Evolutionary conservation across 768 basidiomycete species (phyloP), one percentile per base, ranked within the genome.

Genomic region (Kwoniella heveanensis): DNA sequence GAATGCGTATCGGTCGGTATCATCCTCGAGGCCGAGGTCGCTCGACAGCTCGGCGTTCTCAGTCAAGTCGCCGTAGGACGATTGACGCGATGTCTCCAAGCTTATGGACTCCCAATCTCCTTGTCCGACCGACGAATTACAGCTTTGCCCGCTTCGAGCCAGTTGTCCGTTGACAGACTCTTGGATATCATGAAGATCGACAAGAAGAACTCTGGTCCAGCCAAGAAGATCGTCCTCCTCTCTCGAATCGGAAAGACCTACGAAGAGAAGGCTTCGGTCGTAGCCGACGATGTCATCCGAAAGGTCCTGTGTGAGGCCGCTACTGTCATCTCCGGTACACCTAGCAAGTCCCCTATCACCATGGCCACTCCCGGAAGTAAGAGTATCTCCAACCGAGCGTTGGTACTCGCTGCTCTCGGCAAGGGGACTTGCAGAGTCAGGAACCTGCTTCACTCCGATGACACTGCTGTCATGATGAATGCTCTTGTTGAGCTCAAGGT

Each of bases 391-490:
- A 98, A 98, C 78, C 87, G 95, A 30, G 92, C 91, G 0, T 83
- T 99, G 44, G 88, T 98, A 1, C 86, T 99, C 27, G 95, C 96
- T 9, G 93, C 95, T 1, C 86, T 99, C 15, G 92, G 87, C 0
- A 86, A 85, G 50, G 96, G 95, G 1, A 91, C 88, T 0, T 96
- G 94, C 80, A 84, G 88, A 66, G 81, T 99, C 60, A 88, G 83
- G 80, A 99, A 99, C 71, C 82, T 99, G 5, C 83, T 99, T 36
- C 95, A 98, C 77, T 96, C 93, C 2, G 95, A 98, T 73, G 95
- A 99, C 77, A 99, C 96, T 0, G 92, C 94, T 70, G 95, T 99
- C 57, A 99, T 99, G 96, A 98, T 98, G 93, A 84, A 88, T 2
- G 95, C 94, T 32, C 84, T 98, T 29, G 82, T 86, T 47, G 91